Evolutionary conservation across 352 stramenopile species (phyloP).

Genomic region (Plasmopara muralis): DNA sequence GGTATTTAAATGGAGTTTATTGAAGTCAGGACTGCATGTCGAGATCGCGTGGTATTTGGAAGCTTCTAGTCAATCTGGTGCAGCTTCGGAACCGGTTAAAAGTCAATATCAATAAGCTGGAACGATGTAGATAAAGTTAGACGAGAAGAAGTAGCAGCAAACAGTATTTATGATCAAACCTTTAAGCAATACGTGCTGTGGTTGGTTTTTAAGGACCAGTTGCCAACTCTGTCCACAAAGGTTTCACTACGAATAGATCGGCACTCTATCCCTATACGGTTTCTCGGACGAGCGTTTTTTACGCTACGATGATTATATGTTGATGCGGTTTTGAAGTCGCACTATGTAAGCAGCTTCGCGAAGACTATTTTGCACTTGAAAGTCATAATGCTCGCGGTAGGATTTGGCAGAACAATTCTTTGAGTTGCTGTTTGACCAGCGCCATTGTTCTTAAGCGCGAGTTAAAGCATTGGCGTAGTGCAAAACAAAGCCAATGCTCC

Average conservation of each 20-base stretch:
- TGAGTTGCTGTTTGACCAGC: neutral
- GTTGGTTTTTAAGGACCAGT: neutral
- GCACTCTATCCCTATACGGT: too few relatives aligned
- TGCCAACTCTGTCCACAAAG: neutral
- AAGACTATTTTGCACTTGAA: constrained; percentile 42
- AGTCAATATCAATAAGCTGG: neutral
- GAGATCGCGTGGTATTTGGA: constrained; percentile 19
- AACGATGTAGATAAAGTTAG: constrained; percentile 8
- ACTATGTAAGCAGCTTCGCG: constrained; percentile 42
- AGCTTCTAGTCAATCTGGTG: constrained; percentile 9
- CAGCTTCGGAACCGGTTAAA: neutral
- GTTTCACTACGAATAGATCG: constrained; percentile 18
- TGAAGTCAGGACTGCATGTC: constrained; percentile 29
- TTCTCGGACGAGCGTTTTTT: too few relatives aligned
- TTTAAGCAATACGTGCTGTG: neutral
- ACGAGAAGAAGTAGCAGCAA: constrained; percentile 12
- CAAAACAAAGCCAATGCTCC: too few relatives aligned
- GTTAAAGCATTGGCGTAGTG: constrained; percentile 3
- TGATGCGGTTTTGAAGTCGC: constrained; percentile 28
- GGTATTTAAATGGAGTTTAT: constrained; percentile 37
- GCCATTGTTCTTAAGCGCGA: constrained; percentile 1
- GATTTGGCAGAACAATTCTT: neutral
- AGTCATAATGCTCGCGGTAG: constrained; percentile 4
- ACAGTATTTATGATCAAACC: neutral
- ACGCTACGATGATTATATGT: too few relatives aligned